Percentiles rank a stretch among this genome's conserved stretches.
Conservation (phyloP, 495 filamentous ascomycete species). For the Penicillium ochrochloron region DNA sequence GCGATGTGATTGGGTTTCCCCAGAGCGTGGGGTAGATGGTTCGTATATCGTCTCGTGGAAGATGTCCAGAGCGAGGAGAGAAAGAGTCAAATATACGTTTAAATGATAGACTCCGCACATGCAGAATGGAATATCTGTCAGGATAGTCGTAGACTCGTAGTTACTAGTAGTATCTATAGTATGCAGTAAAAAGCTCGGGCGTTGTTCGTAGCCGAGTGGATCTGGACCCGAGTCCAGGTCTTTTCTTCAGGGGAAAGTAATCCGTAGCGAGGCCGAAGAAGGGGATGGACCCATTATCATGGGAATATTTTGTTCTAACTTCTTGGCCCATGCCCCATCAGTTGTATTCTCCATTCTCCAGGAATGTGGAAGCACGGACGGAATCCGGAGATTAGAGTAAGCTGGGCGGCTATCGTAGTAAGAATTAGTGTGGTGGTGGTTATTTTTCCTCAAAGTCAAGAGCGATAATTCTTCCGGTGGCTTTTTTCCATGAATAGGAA, state of each 20-base stretch:
- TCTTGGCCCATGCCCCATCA: slow-evolving; percentile 15
- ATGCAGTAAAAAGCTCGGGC: neutral
- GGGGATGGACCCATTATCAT: slow-evolving; percentile 2
- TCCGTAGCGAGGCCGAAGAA: neutral
- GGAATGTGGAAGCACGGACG: slow-evolving; percentile 8
- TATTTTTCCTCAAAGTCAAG: slow-evolving; percentile 3
- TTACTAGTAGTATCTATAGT: too few species aligned
- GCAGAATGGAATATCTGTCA: neutral
- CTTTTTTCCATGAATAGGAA: slow-evolving; percentile 30
- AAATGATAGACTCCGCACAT: neutral
- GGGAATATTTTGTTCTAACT: slow-evolving; percentile 15
- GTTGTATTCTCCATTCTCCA: neutral
- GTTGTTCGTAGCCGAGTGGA: neutral
- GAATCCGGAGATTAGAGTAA: slow-evolving; percentile 1
- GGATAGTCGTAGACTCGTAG: neutral
- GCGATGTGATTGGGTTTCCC: slow-evolving; percentile 7
- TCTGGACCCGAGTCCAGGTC: neutral
- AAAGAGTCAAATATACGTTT: neutral
- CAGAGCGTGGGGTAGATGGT: neutral
- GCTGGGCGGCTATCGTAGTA: neutral
- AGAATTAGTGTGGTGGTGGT: neutral
- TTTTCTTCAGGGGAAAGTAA: neutral
- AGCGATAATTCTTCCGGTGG: slow-evolving; percentile 22
- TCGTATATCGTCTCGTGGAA: neutral
- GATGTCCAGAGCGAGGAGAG: neutral